Conservation (phyloP, 805 yeast species). For the Pichia nakasei region DNA sequence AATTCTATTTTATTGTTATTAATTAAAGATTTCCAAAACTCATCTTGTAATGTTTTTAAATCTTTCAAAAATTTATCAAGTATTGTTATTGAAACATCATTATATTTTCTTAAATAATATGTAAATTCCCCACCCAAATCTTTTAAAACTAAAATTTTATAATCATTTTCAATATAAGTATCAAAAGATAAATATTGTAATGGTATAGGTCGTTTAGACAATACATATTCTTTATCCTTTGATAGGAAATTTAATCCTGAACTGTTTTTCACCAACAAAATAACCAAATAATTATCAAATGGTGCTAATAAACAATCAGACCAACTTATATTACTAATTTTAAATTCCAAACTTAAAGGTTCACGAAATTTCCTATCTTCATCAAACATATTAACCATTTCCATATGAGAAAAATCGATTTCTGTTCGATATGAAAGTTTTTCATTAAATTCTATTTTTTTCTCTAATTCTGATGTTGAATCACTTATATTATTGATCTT, state of each 20-base stretch:
- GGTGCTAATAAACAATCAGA: conserved; percentile 35
- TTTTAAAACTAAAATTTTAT: conserved; percentile 15
- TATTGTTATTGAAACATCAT: conserved; percentile 17
- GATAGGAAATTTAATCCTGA: conserved; percentile 4
- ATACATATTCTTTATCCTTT: conserved; percentile 13
- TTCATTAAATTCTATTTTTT: conserved; percentile 24
- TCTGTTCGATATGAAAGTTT: conserved; percentile 21
- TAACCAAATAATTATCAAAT: conserved; percentile 27
- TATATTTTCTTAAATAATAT: conserved; percentile 14
- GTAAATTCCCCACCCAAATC: conserved; percentile 19
- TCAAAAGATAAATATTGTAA: conserved; percentile 20
- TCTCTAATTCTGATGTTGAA: conserved; percentile 24
- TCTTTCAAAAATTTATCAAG: conserved; percentile 19
- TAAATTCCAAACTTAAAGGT: conserved; percentile 18
- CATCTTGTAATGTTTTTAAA: conserved; percentile 12
- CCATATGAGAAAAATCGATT: conserved; percentile 21
- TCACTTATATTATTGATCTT: conserved; percentile 23
- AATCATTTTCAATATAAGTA: conserved; percentile 12
- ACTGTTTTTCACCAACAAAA: conserved; percentile 13
- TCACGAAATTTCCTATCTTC: conserved; percentile 18
- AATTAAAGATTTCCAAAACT: conserved; percentile 13
- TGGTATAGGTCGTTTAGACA: conserved; percentile 22
- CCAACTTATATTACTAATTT: conserved; percentile 26
- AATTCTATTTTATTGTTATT: conserved; percentile 6
- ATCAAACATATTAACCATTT: conserved; percentile 26